A percentile compares a stretch with the other conserved stretches of the same genome.
phyloP scores from a whole-genome alignment of 2,329 filamentous ascomycete species.

The Paraphaeosphaeria minitans region DNA sequence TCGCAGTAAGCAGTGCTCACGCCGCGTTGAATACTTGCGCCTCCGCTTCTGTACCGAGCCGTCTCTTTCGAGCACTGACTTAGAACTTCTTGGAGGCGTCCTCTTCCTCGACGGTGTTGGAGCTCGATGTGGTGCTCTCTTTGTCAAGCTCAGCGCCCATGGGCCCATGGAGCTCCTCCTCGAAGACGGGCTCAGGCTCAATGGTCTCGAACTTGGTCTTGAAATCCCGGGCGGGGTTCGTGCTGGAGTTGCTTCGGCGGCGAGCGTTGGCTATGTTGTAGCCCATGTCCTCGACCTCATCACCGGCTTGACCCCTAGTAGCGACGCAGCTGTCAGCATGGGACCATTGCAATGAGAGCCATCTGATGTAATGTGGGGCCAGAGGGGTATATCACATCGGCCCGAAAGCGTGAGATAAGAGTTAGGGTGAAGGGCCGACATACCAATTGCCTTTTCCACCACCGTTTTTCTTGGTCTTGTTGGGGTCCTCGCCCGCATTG shows the following conservation, averaged over 20 bases:
- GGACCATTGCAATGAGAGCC: neutral
- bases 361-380: slow-evolving; percentile 18
- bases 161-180: slow-evolving; percentile 80
- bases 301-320: slow-evolving; percentile 77
- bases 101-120: slow-evolving; percentile 65
- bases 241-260: slow-evolving; percentile 90
- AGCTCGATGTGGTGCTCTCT: slow-evolving; percentile 59
- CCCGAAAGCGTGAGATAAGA: slow-evolving; percentile 4
- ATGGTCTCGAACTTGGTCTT: slow-evolving; percentile 96
- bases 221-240: slow-evolving; percentile 73
- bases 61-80: slow-evolving; percentile 18
- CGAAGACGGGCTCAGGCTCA: slow-evolving; percentile 89
- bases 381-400: neutral
- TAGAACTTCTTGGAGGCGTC: slow-evolving; percentile 55
- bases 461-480: slow-evolving; percentile 96
- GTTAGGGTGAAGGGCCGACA: slow-evolving; percentile 40
- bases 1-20: slow-evolving; percentile 21
- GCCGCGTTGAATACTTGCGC: slow-evolving; percentile 17
- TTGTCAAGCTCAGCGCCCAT: slow-evolving; percentile 61
- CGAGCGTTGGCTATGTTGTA: slow-evolving; percentile 86
- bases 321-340: slow-evolving; percentile 21
- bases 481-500: slow-evolving; percentile 79
- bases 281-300: slow-evolving; percentile 81
- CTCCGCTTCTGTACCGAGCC: slow-evolving; percentile 10
- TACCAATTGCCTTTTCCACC: slow-evolving; percentile 94